Evolutionary conservation across 1,284 basidiomycete genomes (phyloP), one percentile per base, ranked within the genome.

Genomic region (Naganishia sp.): DNA sequence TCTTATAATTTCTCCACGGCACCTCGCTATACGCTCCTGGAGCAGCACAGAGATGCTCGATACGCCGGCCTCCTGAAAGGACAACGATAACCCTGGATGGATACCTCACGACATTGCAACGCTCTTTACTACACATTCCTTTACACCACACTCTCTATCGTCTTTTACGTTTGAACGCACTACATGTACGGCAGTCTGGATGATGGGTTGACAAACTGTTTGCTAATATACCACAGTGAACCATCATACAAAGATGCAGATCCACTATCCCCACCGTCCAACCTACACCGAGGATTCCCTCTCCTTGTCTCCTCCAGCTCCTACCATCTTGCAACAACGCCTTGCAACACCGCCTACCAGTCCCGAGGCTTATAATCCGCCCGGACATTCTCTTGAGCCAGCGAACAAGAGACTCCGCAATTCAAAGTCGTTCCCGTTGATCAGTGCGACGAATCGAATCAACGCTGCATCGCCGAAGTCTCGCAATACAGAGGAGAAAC

Each of bases 191-290:
- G 50, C n/a, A 21, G 18, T 2, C n/a, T 23, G 3, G 33, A 7
- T 28, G 6, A 10, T 13, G 2, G 18, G 3, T 36, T n/a, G 53
- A 2, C 11, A 42, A 25, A 21, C 10, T 11, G 6, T 6, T 28
- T 50, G 21, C 50, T 18, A 6, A 21, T 9, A 2, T 18, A 6
- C n/a, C 7, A 13, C 39, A 33, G 49, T 21, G 42, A 15, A 36
- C 23, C 59, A 61, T 61, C 59, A 52, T 61, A 61, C 59, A 61
- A 61, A 61, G 59, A 61, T 61, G 59, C 59, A 61, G 59, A 39
- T 61, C 18, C 49, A 36, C 23, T 50, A 61, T 50, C 59, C 59
- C 23, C 21, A 50, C 15, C 48, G 48, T 16, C 59, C 48, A 25
- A 61, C 39, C 39, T 61, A 61, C 48, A 61, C 48, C 11, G 50